Percentiles rank a stretch among this genome's conserved stretches.
Conservation (phyloP, 73 alveolate genomes). For the Paramecium tetraurelia region DNA sequence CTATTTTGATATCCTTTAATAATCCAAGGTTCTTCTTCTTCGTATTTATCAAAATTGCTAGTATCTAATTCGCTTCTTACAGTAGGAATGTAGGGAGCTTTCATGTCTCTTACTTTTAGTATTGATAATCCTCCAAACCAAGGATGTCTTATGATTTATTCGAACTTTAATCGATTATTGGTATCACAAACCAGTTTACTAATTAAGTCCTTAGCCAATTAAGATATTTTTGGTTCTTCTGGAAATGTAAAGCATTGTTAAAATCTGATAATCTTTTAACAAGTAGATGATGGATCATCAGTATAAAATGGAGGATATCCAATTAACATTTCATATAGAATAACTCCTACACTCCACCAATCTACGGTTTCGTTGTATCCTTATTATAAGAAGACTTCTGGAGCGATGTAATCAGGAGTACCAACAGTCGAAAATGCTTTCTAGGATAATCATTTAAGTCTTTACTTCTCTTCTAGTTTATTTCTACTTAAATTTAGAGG, state of each 20-base stretch:
- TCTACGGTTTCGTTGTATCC: constrained; percentile 91
- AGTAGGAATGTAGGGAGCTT: constrained; percentile 80
- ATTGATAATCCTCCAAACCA: constrained; percentile 81
- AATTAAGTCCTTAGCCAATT: constrained; percentile 80
- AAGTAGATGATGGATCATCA: constrained; percentile 82
- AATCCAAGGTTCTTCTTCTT: constrained; percentile 80
- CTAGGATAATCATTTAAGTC: neutral
- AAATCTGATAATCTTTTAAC: constrained; percentile 83
- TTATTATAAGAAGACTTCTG: constrained; percentile 90
- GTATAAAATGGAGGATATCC: constrained; percentile 97
- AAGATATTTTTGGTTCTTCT: constrained; percentile 83
- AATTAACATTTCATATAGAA: constrained; percentile 93
- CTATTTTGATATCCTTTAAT: neutral
- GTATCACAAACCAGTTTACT: constrained; percentile 83
- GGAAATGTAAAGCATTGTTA: constrained; percentile 83
- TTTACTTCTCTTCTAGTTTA: constrained; percentile 75
- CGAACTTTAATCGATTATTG: constrained; percentile 74
- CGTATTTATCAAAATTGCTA: constrained; percentile 74
- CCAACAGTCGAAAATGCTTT: constrained; percentile 95
- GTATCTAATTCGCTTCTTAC: constrained; percentile 71
- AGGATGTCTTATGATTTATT: constrained; percentile 79
- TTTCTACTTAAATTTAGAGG: constrained; percentile 46
- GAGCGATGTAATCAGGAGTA: constrained; percentile 98
- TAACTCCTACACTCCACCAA: constrained; percentile 98
- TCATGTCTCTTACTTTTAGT: constrained; percentile 58